Evolutionary conservation across 2,329 filamentous ascomycete genomes (phyloP).

Genomic region (Exutisphaerella laricina): DNA sequence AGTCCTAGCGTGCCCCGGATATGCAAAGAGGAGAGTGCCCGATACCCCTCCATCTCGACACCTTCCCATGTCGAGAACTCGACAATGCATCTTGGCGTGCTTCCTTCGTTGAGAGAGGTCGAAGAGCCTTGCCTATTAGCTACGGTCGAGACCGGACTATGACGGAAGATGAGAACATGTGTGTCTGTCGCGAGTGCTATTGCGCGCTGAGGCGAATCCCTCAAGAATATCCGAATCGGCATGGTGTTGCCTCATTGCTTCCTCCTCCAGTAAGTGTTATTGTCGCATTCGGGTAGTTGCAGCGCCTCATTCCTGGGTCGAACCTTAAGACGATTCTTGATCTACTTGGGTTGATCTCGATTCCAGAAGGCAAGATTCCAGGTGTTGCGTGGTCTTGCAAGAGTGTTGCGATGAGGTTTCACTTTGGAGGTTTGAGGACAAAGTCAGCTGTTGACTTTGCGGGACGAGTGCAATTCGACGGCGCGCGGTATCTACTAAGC

Average conservation of each 20-base stretch:
- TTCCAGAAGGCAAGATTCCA: background rate
- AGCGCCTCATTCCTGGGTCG: background rate
- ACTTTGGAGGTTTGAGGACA: background rate
- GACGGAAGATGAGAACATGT: slow-evolving; percentile 78
- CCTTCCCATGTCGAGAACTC: slow-evolving; percentile 66
- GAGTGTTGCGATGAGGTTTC: background rate
- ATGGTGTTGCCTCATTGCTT: slow-evolving; percentile 31
- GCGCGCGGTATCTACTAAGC: no score
- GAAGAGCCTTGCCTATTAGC: slow-evolving; percentile 47
- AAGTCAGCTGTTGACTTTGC: background rate
- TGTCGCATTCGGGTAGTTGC: background rate
- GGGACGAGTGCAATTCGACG: background rate
- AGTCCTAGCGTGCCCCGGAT: slow-evolving; percentile 84
- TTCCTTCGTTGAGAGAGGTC: slow-evolving; percentile 33
- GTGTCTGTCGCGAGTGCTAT: slow-evolving; percentile 77
- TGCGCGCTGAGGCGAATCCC: slow-evolving; percentile 79
- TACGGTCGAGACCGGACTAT: slow-evolving; percentile 63
- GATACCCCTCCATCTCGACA: slow-evolving; percentile 68
- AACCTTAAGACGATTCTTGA: background rate
- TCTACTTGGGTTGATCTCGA: background rate
- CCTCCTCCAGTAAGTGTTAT: background rate
- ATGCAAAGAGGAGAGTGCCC: slow-evolving; percentile 64
- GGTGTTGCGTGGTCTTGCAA: background rate
- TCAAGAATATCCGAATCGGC: slow-evolving; percentile 74
- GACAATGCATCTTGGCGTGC: slow-evolving; percentile 68